Conservation (phyloP, 805 yeast species). For the Barnettozyma wickerhamii region DNA sequence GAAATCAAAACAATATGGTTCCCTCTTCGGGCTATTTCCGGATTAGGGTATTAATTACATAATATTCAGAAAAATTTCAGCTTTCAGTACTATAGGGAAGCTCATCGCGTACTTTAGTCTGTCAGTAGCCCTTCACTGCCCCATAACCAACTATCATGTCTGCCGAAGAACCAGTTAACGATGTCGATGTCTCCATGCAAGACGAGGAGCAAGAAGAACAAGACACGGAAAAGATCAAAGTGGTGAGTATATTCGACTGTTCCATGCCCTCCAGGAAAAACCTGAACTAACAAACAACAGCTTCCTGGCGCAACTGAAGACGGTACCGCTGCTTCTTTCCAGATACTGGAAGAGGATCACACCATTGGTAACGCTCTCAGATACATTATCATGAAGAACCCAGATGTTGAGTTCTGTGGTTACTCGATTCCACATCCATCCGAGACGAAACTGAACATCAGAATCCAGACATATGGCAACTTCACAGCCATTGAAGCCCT, state of each 20-base stretch:
- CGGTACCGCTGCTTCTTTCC: constrained; percentile 93
- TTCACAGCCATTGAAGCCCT: constrained; percentile 90
- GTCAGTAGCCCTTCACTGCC: no score
- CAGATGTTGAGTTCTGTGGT: constrained; percentile 97
- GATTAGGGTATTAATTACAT: background rate
- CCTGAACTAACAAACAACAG: constrained; percentile 4
- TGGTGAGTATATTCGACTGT: constrained; percentile 6
- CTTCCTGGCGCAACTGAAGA: constrained; percentile 90
- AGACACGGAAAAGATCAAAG: constrained; percentile 25
- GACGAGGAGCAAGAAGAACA: constrained; percentile 23
- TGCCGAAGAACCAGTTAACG: constrained; percentile 20
- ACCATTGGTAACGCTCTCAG: constrained; percentile 93
- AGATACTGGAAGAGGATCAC: constrained; percentile 90
- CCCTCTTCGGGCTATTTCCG: background rate
- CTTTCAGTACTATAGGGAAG: no score
- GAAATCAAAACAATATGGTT: background rate
- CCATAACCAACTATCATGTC: constrained; percentile 14
- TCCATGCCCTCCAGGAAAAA: background rate
- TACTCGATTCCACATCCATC: constrained; percentile 98
- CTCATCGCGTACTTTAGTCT: no score
- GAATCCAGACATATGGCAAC: constrained; percentile 89
- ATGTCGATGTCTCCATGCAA: constrained; percentile 25
- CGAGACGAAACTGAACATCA: constrained; percentile 79
- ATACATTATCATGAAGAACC: constrained; percentile 94
- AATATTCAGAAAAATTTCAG: background rate